phyloP scores from a whole-genome alignment of 1,139 yeast species.

The Lodderomyces beijingensis region DNA sequence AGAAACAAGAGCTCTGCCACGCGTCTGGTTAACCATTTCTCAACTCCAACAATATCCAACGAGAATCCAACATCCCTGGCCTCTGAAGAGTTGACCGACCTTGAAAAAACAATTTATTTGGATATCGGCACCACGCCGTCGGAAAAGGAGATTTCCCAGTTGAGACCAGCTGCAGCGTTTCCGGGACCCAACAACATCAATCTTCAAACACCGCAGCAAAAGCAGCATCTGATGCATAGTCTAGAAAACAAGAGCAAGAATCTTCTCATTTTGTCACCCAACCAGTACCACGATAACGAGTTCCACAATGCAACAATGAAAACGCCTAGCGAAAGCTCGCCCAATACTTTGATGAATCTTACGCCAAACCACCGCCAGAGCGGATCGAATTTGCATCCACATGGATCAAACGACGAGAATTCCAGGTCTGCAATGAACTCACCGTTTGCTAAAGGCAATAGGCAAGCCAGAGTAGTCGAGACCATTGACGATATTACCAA shows the following conservation, averaged over 20 bases:
- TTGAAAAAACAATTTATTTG: conserved; percentile 10
- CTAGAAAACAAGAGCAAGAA: conserved; percentile 18
- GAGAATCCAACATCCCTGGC: neutral
- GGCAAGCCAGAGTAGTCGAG: conserved; percentile 47
- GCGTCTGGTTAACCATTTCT: conserved; percentile 4
- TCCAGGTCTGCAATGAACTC: conserved; percentile 30
- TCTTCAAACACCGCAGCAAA: neutral
- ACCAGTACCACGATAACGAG: conserved; percentile 34
- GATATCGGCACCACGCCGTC: conserved; percentile 19
- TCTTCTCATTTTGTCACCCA: conserved; percentile 38
- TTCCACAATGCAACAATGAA: conserved; percentile 21
- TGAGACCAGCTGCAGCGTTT: conserved; percentile 21
- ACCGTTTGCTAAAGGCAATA: conserved; percentile 42
- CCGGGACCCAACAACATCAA: neutral
- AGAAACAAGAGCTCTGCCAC: conserved; percentile 9
- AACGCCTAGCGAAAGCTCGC: conserved; percentile 13
- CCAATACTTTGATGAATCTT: conserved; percentile 8
- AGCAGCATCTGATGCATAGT: neutral
- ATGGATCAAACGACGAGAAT: conserved; percentile 14
- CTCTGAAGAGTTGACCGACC: conserved; percentile 6
- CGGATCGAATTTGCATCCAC: conserved; percentile 2
- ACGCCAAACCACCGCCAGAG: no score
- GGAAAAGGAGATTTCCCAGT: conserved; percentile 5
- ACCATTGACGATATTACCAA: conserved; percentile 27
- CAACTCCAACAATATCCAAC: conserved; percentile 9